phyloP scores from a whole-genome alignment of 257 asterid species.

The Solanum chaucha region DNA sequence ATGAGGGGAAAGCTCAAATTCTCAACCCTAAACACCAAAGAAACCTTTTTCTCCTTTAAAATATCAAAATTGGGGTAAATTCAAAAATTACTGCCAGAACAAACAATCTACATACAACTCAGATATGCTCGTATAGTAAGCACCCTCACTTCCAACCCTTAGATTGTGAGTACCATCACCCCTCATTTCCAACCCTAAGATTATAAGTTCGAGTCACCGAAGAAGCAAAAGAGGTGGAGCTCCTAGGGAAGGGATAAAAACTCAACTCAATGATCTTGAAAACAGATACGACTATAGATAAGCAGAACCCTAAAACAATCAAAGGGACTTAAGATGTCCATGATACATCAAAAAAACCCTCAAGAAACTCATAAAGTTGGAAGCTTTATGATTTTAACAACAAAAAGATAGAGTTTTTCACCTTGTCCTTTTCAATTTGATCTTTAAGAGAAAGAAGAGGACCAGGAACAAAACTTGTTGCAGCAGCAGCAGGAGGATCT shows the following conservation, averaged over 20 bases:
- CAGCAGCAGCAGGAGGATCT: background rate
- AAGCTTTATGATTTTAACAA: background rate
- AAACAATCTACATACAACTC: background rate
- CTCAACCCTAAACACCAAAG: background rate
- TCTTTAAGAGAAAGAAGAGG: slow-evolving; percentile 79
- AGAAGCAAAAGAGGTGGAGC: background rate
- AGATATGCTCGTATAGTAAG: background rate
- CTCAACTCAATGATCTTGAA: background rate
- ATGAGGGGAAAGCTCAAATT: background rate
- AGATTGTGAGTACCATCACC: background rate
- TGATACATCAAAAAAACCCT: background rate
- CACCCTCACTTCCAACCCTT: background rate
- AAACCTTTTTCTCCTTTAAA: background rate
- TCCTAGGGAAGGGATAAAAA: too few species aligned
- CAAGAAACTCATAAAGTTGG: background rate
- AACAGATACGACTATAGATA: background rate
- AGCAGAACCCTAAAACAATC: background rate
- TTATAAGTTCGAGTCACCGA: background rate
- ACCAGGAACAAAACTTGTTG: slow-evolving; percentile 46
- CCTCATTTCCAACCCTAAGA: background rate
- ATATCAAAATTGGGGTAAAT: background rate
- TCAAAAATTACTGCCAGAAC: background rate
- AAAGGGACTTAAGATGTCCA: background rate
- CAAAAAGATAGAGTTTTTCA: background rate
- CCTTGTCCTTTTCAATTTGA: slow-evolving; percentile 76